phyloP scores from a whole-genome alignment of 495 filamentous ascomycete genomes.

The Penicillium argentinense region DNA sequence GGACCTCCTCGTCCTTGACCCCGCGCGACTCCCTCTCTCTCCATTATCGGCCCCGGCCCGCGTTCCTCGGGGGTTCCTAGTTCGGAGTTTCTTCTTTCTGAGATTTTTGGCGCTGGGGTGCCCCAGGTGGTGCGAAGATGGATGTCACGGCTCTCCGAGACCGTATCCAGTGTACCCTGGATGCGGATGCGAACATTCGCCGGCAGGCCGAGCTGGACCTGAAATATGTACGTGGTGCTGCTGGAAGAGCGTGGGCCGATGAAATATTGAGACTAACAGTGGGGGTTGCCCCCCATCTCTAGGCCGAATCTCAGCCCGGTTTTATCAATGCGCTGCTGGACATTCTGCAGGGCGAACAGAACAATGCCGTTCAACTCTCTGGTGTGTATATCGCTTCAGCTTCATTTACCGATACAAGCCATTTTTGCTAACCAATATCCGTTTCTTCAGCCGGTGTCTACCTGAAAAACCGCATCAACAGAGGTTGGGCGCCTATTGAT shows the following conservation, averaged over 20 bases:
- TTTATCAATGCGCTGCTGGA: constrained; percentile 90
- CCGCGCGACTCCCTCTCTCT: constrained; percentile 1
- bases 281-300: constrained; percentile 16
- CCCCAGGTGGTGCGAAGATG: constrained; percentile 57
- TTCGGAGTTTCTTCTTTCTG: constrained; percentile 21
- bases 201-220: constrained; percentile 88
- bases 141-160: constrained; percentile 82
- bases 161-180: constrained; percentile 85
- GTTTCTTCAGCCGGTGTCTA: constrained; percentile 80
- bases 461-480: constrained; percentile 92
- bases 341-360: constrained; percentile 84
- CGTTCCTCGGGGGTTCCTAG: constrained; percentile 16
- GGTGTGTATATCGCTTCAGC: constrained; percentile 53
- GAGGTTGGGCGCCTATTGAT: constrained; percentile 81
- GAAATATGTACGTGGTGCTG: constrained; percentile 72
- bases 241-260: constrained; percentile 13
- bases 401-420: constrained; percentile 1
- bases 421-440: constrained; percentile 14
- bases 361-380: constrained; percentile 78
- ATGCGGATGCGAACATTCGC: constrained; percentile 79
- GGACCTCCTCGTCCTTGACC: constrained; percentile 21
- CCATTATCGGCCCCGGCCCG: constrained; percentile 12
- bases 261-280: constrained; percentile 16
- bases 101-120: constrained; percentile 38
- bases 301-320: constrained; percentile 90